Evolutionary conservation across 2,329 filamentous ascomycete species (phyloP).

Genomic region (Botrytis sinoallii): DNA sequence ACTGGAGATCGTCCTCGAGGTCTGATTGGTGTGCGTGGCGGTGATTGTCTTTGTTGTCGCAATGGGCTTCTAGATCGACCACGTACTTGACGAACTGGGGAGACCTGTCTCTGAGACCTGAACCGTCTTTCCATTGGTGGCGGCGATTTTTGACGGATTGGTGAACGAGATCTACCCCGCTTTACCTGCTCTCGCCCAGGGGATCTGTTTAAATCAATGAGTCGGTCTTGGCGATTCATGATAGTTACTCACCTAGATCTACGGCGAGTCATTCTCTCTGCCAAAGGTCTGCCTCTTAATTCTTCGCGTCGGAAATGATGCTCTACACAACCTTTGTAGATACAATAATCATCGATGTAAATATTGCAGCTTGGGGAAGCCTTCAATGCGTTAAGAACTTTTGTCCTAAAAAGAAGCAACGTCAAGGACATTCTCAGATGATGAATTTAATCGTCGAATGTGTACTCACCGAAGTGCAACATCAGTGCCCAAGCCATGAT

Average conservation of each 20-base stretch:
- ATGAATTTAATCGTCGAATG: neutral
- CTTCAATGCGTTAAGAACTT: slow-evolving; percentile 28
- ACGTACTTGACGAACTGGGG: slow-evolving; percentile 1
- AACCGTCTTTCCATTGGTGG: neutral
- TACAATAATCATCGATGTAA: slow-evolving; percentile 26
- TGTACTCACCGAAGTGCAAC: slow-evolving; percentile 16
- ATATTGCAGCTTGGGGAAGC: slow-evolving; percentile 29
- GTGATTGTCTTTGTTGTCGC: slow-evolving; percentile 13
- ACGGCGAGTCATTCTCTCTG: slow-evolving; percentile 20
- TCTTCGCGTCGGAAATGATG: slow-evolving; percentile 22
- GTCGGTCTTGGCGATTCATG: neutral
- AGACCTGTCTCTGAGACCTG: slow-evolving; percentile 4
- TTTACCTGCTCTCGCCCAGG: slow-evolving; percentile 5
- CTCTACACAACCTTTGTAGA: slow-evolving; percentile 27
- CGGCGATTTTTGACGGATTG: slow-evolving; percentile 19
- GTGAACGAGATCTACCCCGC: slow-evolving; percentile 9
- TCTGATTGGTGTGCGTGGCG: neutral
- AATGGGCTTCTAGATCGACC: slow-evolving; percentile 6
- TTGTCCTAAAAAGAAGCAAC: slow-evolving; percentile 13
- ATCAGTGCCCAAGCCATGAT: slow-evolving; percentile 25
- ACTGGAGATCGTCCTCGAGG: slow-evolving; percentile 12
- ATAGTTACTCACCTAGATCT: slow-evolving; percentile 9
- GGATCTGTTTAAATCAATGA: slow-evolving; percentile 4
- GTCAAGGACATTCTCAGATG: neutral
- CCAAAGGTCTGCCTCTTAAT: slow-evolving; percentile 20